Conservation (phyloP, 2,329 filamentous ascomycete genomes). For the Zymoseptoria crescenta region DNA sequence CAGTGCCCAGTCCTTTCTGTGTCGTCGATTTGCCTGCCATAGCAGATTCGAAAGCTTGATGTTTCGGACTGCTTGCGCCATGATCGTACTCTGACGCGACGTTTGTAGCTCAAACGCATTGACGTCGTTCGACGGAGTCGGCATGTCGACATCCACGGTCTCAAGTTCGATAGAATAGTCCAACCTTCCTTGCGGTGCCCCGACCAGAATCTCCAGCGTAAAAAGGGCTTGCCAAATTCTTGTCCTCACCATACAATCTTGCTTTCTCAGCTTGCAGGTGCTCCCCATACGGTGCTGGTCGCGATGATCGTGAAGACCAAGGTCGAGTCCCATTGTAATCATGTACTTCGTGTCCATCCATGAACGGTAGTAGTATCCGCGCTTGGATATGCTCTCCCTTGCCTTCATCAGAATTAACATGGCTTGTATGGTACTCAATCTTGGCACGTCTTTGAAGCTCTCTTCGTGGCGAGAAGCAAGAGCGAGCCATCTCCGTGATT, state of each 20-base stretch:
- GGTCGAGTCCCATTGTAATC: constrained; percentile 85
- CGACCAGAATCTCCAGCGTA: constrained; percentile 83
- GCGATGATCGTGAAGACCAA: constrained; percentile 81
- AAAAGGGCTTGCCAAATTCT: constrained; percentile 87
- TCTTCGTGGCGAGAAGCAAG: constrained; percentile 83
- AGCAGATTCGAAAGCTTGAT: constrained; percentile 69
- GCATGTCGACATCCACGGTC: constrained; percentile 66
- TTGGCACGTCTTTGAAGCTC: constrained; percentile 85
- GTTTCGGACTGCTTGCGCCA: constrained; percentile 68
- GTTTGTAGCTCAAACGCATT: constrained; percentile 69
- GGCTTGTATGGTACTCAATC: constrained; percentile 86
- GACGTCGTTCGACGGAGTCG: constrained; percentile 54
- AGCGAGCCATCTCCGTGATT: constrained; percentile 88
- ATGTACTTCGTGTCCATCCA: constrained; percentile 95
- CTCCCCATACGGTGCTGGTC: constrained; percentile 64
- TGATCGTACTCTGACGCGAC: constrained; percentile 77
- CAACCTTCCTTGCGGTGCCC: constrained; percentile 73
- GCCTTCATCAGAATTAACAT: constrained; percentile 83
- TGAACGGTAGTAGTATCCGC: constrained; percentile 92
- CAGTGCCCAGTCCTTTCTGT: constrained; percentile 74
- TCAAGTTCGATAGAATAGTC: constrained; percentile 70
- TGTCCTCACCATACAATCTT: constrained; percentile 77
- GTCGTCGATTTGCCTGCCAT: constrained; percentile 66
- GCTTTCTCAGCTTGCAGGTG: constrained; percentile 59
- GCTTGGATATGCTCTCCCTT: constrained; percentile 81